Evolutionary conservation across 2,329 filamentous ascomycete genomes (phyloP).

Genomic region (Emmonsia crescens): DNA sequence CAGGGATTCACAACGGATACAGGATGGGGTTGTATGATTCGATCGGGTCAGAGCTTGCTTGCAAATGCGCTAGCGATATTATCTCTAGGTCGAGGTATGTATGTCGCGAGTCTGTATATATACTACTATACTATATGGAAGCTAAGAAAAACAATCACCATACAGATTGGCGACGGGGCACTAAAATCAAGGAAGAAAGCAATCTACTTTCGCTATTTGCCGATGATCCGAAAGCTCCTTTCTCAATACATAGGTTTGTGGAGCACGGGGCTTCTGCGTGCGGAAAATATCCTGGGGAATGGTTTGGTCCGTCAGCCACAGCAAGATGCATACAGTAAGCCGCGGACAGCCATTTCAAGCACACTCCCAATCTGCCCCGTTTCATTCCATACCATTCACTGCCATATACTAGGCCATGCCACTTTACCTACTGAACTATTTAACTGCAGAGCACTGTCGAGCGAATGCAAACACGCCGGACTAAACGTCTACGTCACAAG

Average conservation of each 20-base stretch:
- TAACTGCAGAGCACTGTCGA: constrained; percentile 56
- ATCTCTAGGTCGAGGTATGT: constrained; percentile 63
- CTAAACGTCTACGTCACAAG: constrained; percentile 81
- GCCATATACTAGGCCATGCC: too few species aligned
- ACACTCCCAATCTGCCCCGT: neutral
- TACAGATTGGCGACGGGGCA: constrained; percentile 59
- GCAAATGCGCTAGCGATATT: constrained; percentile 72
- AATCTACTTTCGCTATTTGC: constrained; percentile 71
- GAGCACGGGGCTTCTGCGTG: constrained; percentile 75
- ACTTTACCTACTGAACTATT: neutral
- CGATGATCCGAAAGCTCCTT: constrained; percentile 74
- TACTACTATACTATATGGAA: neutral
- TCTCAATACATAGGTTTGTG: constrained; percentile 93
- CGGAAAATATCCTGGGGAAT: constrained; percentile 90
- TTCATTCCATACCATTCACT: too few species aligned
- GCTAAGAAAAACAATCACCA: constrained; percentile 14
- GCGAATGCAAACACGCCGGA: constrained; percentile 48
- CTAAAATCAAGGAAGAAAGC: constrained; percentile 50
- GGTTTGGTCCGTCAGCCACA: constrained; percentile 97
- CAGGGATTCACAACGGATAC: constrained; percentile 83
- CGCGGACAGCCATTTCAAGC: too few species aligned
- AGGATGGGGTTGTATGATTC: constrained; percentile 98
- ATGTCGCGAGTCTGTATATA: neutral
- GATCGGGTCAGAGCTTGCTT: constrained; percentile 84
- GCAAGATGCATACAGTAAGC: constrained; percentile 88